Conservation (phyloP, 2,329 filamentous ascomycete species). For the Drechslerella dactyloides region DNA sequence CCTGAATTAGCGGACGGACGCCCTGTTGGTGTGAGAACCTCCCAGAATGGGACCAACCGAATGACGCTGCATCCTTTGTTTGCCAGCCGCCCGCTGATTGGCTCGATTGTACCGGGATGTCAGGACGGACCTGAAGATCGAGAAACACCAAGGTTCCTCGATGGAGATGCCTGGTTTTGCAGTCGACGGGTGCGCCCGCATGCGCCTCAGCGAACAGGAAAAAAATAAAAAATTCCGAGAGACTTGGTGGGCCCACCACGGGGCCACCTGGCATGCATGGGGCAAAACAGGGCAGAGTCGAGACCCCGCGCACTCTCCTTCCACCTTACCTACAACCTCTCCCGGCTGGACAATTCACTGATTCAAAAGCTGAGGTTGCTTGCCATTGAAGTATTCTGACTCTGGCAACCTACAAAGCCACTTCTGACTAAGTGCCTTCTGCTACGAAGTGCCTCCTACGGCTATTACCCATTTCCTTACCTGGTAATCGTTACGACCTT, state of each 20-base stretch:
- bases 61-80: conserved; percentile 25
- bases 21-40: conserved; percentile 21
- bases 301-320: too few species aligned
- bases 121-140: conserved; percentile 22
- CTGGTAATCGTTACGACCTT: conserved; percentile 37
- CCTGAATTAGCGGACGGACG: conserved; percentile 28
- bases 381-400: not conserved
- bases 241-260: not conserved
- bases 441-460: not conserved
- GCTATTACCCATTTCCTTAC: conserved; percentile 15
- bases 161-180: conserved; percentile 46
- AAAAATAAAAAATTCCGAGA: not conserved
- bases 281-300: conserved; percentile 15
- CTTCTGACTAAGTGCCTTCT: not conserved
- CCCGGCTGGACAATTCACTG: too few species aligned
- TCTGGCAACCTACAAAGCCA: not conserved
- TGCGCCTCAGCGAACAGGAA: conserved; percentile 28
- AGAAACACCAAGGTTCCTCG: conserved; percentile 40
- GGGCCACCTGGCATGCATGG: conserved; percentile 21
- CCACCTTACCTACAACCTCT: too few species aligned
- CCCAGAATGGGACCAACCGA: conserved; percentile 30
- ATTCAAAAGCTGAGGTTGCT: not conserved
- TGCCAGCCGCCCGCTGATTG: conserved; percentile 20
- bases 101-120: conserved; percentile 38
- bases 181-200: conserved; percentile 7